A percentile compares a stretch with the other conserved stretches of the same genome.
phyloP scores from a whole-genome alignment of 495 filamentous ascomycete genomes.

The Penicillium bialowiezense region DNA sequence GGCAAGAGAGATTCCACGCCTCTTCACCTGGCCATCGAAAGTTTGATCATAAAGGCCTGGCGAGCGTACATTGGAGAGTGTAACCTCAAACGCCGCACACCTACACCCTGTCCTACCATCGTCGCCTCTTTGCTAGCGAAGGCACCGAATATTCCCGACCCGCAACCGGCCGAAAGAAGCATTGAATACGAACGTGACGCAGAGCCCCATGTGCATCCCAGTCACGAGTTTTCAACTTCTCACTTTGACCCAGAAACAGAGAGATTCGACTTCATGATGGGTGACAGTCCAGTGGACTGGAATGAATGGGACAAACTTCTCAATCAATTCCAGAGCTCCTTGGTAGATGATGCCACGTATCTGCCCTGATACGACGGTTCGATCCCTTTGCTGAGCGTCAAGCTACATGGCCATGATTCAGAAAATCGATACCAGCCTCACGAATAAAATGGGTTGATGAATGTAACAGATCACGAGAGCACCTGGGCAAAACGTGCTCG shows the following conservation, averaged over 20 bases:
- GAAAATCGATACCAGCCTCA: too few relatives aligned
- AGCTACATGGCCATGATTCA: background rate
- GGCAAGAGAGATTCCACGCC: slow-evolving; percentile 16
- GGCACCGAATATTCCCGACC: background rate
- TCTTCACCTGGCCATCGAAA: slow-evolving; percentile 33
- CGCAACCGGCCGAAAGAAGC: background rate
- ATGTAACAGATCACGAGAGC: background rate
- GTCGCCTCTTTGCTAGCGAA: slow-evolving; percentile 9
- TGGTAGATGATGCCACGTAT: slow-evolving; percentile 18
- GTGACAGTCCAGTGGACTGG: slow-evolving; percentile 32
- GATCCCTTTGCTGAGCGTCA: too few relatives aligned
- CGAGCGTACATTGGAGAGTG: slow-evolving; percentile 27
- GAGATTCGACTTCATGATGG: slow-evolving; percentile 13
- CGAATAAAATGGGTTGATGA: too few relatives aligned
- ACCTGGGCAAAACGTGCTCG: background rate
- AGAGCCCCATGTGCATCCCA: slow-evolving; percentile 1
- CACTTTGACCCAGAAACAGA: slow-evolving; percentile 1
- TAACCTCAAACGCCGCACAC: slow-evolving; percentile 11
- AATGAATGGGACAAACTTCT: slow-evolving; percentile 34
- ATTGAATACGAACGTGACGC: background rate
- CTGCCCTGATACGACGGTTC: slow-evolving; percentile 1
- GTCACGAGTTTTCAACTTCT: slow-evolving; percentile 4
- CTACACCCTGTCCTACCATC: slow-evolving; percentile 26
- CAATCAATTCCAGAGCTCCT: slow-evolving; percentile 26
- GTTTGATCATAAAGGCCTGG: slow-evolving; percentile 40